These are phyloP conservation scores for Penicillium nucicola DNA, from an alignment of 495 filamentous ascomycete genomes.

Conservation along the genomic window DNA sequence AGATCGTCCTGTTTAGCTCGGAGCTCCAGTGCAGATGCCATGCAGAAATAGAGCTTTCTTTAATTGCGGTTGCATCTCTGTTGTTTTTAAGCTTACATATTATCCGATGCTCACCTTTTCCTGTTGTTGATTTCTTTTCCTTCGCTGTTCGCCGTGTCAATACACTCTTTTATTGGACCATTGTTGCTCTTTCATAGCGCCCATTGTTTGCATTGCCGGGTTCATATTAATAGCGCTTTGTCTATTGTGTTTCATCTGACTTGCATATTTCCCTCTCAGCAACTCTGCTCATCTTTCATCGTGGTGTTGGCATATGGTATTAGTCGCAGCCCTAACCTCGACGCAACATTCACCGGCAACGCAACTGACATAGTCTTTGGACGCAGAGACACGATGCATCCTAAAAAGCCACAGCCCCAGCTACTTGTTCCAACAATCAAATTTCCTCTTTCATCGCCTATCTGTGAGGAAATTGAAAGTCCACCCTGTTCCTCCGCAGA, in stretches of 20 bases:
- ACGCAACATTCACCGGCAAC: neutral
- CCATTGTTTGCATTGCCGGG: constrained; percentile 12
- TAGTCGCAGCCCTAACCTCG: neutral
- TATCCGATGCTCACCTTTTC: constrained; percentile 1
- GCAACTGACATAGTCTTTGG: neutral
- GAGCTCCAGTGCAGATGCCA: constrained; percentile 6
- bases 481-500: constrained; percentile 37
- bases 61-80: neutral
- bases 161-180: constrained; percentile 2
- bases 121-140: constrained; percentile 3
- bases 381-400: constrained; percentile 19
- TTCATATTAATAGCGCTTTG: constrained; percentile 20
- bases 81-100: neutral
- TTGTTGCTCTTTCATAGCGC: constrained; percentile 2
- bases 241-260: constrained; percentile 5
- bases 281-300: neutral
- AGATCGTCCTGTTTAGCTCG: constrained; percentile 6
- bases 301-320: constrained; percentile 13
- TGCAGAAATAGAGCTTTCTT: constrained; percentile 9
- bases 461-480: constrained; percentile 41
- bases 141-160: constrained; percentile 1
- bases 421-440: constrained; percentile 34
- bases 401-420: constrained; percentile 20
- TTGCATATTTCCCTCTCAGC: neutral
- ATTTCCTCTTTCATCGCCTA: constrained; percentile 46